These are phyloP conservation scores for Neophaeococcomyces mojaviensis DNA, from an alignment of 2,329 filamentous ascomycete genomes.

Conservation along the genomic window DNA sequence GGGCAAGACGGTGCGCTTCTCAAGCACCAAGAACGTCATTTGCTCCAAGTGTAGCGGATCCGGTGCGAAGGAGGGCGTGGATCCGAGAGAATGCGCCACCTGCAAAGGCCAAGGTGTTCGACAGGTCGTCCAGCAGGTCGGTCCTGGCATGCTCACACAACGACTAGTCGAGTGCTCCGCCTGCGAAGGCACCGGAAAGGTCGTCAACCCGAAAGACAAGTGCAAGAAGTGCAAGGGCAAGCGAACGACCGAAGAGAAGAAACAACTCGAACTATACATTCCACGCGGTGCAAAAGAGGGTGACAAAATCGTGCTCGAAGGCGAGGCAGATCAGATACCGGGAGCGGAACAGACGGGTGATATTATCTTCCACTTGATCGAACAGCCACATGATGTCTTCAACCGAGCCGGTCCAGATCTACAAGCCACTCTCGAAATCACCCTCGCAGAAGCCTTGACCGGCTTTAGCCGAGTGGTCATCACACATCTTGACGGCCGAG, in stretches of 20 bases:
- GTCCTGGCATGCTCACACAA: conserved; percentile 77
- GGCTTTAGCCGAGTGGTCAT: conserved; percentile 88
- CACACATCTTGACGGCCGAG: conserved; percentile 87
- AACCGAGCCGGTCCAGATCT: conserved; percentile 77
- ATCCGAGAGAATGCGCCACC: conserved; percentile 70
- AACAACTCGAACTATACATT: conserved; percentile 93
- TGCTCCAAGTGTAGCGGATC: conserved; percentile 81
- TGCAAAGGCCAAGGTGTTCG: conserved; percentile 74
- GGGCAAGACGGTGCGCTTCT: conserved; percentile 95
- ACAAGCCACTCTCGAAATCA: conserved; percentile 71
- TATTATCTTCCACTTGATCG: conserved; percentile 79
- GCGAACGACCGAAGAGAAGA: conserved; percentile 77
- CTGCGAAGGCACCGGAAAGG: conserved; percentile 76
- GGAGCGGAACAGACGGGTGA: conserved; percentile 77
- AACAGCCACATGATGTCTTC: conserved; percentile 75
- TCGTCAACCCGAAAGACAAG: conserved; percentile 92
- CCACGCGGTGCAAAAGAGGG: conserved; percentile 50
- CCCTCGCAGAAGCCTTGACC: conserved; percentile 72
- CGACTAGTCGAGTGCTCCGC: conserved; percentile 71
- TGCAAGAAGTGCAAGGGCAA: conserved; percentile 99
- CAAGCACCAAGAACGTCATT: conserved; percentile 86
- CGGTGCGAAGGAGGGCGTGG: conserved; percentile 87
- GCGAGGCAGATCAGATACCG: conserved; percentile 87
- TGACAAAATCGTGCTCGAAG: conserved; percentile 81
- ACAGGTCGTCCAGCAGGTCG: conserved; percentile 72